Evolutionary conservation across 2,329 filamentous ascomycete species (phyloP), one percentile per base, ranked within the genome.

Genomic region (Colletotrichum theobromicola): DNA sequence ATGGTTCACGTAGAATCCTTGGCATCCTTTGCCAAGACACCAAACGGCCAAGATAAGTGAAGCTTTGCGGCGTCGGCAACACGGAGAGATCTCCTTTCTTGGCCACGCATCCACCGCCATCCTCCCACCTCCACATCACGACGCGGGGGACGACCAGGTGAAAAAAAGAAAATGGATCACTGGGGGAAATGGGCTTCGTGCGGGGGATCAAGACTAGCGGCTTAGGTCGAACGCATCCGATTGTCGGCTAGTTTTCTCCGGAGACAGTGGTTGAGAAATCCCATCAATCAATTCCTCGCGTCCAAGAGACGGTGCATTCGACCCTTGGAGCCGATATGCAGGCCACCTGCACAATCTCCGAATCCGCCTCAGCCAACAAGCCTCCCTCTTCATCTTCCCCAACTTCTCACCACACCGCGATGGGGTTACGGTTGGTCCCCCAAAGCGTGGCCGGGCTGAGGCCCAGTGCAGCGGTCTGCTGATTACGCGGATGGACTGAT

Each of bases 291-390:
- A 2, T 24, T 5, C 26, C 42, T 42, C 42, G 55, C 55, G 42
- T 63, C 21, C 30, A 46, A 8, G 28, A 58, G 18, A 71, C 32
- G 26, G 62, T 46, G 55, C 68, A 21, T 28, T 66, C 16, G 24
- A 72, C 68, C 67, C 67, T 26, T 18, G 62, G 32, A 57, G 21
- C 34, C 62, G 9, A 63, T 60, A 67, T 74, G 72, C 72, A 60
- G 72, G 61, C 67, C 32, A 57, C 21, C 55, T 66, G 62, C 62
- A 74, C 72, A 74, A 72, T 74, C 72, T 67, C 72, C 72, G 68
- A 74, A 67, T 58, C 57, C 72, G 34, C 67, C 37, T 72, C 55
- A 34, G 62, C 72, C 67, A 55, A 35, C 30, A 26, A 32, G 42
- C 62, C 65, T 24, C 15, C 30, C 35, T 55, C 37, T 53, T 46